Evolutionary conservation across 2,329 filamentous ascomycete species (phyloP).

Genomic region (Coniochaeta sp.): DNA sequence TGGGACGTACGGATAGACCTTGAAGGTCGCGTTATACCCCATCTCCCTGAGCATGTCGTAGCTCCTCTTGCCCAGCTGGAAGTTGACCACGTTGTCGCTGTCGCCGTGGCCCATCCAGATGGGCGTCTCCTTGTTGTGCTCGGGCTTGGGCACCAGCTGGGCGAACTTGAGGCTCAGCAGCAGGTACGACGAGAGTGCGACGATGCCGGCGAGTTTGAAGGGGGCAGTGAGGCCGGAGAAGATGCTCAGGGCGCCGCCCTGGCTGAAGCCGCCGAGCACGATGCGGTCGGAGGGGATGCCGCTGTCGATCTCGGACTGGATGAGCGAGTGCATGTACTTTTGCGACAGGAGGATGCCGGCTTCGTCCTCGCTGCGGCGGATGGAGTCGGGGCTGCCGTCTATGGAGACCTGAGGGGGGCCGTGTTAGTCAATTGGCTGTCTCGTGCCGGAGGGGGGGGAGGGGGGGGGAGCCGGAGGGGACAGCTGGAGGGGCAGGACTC

Average conservation of each 20-base stretch:
- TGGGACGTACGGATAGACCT: conserved; percentile 60
- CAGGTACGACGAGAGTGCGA: conserved; percentile 78
- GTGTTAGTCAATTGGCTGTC: not conserved
- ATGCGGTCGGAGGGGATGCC: conserved; percentile 80
- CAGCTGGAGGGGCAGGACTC: conserved; percentile 19
- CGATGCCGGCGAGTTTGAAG: conserved; percentile 76
- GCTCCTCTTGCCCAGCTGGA: conserved; percentile 61
- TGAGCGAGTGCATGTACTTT: conserved; percentile 70
- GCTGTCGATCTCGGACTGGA: conserved; percentile 71
- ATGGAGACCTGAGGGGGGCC: conserved; percentile 10
- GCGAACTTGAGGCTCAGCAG: conserved; percentile 49
- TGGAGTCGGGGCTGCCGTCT: conserved; percentile 16
- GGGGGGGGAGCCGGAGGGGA: too few species aligned
- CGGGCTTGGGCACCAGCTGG: conserved; percentile 28
- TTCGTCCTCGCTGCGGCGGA: conserved; percentile 45
- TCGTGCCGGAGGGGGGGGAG: too few species aligned
- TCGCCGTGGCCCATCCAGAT: conserved; percentile 90
- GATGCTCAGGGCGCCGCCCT: conserved; percentile 83
- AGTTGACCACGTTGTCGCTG: conserved; percentile 64
- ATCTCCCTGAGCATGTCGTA: conserved; percentile 58
- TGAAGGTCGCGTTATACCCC: conserved; percentile 69
- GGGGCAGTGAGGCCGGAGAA: conserved; percentile 68
- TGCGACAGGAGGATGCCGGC: conserved; percentile 65
- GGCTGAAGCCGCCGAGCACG: conserved; percentile 76
- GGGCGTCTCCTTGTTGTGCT: conserved; percentile 66